Evolutionary conservation across 176 grass and related monocot species (phyloP), one percentile per base, ranked within the genome.

Genomic region (Chrysopogon serrulatus): DNA sequence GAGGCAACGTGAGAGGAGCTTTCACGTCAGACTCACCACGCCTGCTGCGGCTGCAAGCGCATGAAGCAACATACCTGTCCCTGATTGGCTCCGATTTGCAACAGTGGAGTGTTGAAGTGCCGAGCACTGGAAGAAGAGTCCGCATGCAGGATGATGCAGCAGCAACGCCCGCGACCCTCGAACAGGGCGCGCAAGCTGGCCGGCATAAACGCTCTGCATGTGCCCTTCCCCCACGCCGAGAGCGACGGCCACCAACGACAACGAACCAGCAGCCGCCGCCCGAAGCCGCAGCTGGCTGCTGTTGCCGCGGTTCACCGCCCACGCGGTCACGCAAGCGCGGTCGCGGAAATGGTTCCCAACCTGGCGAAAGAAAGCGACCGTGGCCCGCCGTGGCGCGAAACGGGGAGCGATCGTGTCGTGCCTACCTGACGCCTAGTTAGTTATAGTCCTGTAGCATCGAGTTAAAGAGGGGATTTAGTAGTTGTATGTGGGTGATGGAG

Each of bases 311-410:
- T 59, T 59, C n/a, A 26, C 21, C 36, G 56, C 56, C 4, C 48
- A 7, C 76, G 77, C 77, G 42, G 17, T 74, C 47, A 75, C 72
- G 73, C 43, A 33, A 21, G 8, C 45, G 43, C 24, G 19, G 47
- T 17, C 53, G 59, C 74, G 33, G 68, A 47, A 35, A 56, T 81
- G 87, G 63, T 15, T 51, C 47, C 83, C 87, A 89, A 71, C 71
- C 87, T 89, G 83, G 78, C 71, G 87, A 89, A 51, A 85, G 87
- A 89, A 51, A 85, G 73, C 83, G 87, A 89, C 71, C 69, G 54
- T 60, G 15, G 35, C 68, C 30, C 65, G 41, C 49, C 11, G 39
- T 63, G 76, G 16, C 10, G 10, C 49, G 41, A 34, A 30, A 68
- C 31, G 47, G n/a, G n/a, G 5, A 17, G 33, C 59, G 49, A 61